phyloP scores from a whole-genome alignment of 306 rosid species.

The Datisca glomerata region DNA sequence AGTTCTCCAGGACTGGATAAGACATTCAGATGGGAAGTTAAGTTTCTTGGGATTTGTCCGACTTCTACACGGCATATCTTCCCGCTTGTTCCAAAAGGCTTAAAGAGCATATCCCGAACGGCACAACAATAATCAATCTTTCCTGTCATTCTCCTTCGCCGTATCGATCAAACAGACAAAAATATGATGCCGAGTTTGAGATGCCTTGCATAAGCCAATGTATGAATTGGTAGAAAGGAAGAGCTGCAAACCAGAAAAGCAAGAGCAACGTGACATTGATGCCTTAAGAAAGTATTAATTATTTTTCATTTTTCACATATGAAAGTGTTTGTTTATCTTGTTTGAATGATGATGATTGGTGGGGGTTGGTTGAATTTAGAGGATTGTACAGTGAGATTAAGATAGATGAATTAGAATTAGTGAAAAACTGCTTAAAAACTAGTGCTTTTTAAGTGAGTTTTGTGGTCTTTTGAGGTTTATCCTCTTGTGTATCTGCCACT shows the following conservation, averaged over 20 bases:
- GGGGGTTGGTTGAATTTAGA: conserved; percentile 9
- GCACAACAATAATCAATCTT: not conserved
- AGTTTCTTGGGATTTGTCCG: conserved; percentile 81
- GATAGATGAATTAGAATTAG: not conserved
- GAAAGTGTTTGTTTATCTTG: conserved; percentile 1
- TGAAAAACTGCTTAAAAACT: conserved; percentile 9
- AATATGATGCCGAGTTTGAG: not conserved
- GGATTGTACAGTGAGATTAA: conserved; percentile 16
- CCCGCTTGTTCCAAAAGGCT: conserved; percentile 54
- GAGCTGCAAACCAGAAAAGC: not conserved
- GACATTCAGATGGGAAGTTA: conserved; percentile 81
- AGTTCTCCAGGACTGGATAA: conserved; percentile 87
- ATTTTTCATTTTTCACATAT: not conserved
- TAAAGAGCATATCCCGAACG: conserved; percentile 8
- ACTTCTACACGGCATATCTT: conserved; percentile 60
- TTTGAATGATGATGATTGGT: conserved; percentile 8
- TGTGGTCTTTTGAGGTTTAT: too few relatives aligned
- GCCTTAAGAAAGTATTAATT: conserved; percentile 1
- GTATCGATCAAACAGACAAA: conserved; percentile 4
- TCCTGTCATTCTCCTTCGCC: conserved; percentile 9
- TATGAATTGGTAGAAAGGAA: too few relatives aligned
- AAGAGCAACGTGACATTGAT: not conserved
- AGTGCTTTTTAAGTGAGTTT: too few relatives aligned
- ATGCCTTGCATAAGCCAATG: too few relatives aligned
- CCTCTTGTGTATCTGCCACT: too few relatives aligned